Conservation (phyloP, 2,329 filamentous ascomycete species). For the Fonsecaea erecta region DNA sequence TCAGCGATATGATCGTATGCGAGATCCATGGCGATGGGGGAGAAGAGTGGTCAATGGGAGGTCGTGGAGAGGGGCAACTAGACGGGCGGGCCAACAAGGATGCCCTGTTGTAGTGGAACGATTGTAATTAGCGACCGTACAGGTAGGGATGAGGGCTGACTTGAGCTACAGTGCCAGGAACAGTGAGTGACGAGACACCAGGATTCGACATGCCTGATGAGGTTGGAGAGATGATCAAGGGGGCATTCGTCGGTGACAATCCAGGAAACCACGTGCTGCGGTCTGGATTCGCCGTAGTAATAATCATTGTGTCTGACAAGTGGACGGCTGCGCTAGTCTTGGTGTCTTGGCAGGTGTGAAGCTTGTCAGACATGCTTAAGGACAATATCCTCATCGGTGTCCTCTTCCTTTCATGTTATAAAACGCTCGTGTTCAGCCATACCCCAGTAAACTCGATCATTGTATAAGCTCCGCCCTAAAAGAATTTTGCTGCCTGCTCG, state of each 20-base stretch:
- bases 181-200: background rate
- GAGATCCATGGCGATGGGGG: slow-evolving; percentile 73
- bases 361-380: background rate
- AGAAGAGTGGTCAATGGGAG: background rate
- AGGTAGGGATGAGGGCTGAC: background rate
- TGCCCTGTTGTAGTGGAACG: background rate
- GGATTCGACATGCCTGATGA: background rate
- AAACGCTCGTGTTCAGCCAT: background rate
- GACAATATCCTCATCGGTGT: background rate
- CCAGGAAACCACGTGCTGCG: background rate
- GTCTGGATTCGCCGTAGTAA: background rate
- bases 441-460: background rate
- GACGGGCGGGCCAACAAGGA: background rate
- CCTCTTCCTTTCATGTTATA: background rate
- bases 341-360: background rate
- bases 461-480: background rate
- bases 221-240: slow-evolving; percentile 7
- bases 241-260: background rate
- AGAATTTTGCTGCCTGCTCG: background rate
- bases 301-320: background rate
- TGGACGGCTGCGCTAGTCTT: background rate
- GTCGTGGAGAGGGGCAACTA: background rate
- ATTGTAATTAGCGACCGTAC: background rate
- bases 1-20: slow-evolving; percentile 97
- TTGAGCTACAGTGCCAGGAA: background rate